Base-by-base conservation (phyloP, 2,329 filamentous ascomycete genomes). In the Verticillium albo-atrum region DNA sequence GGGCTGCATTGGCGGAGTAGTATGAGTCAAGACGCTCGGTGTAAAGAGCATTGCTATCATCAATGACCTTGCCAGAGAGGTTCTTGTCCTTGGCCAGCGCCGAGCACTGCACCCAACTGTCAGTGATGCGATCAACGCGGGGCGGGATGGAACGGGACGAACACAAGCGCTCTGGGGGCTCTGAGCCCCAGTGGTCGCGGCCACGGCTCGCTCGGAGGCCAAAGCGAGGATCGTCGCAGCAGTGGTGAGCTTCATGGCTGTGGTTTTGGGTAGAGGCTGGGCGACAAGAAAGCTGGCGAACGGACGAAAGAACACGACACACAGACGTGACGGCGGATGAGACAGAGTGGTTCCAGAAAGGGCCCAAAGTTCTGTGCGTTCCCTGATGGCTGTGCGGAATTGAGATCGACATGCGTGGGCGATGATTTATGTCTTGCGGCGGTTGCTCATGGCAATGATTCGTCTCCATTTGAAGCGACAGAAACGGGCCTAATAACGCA, bases 101-200 rank as follows among this genome's bases (percentile, higher is more conserved):
- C 23, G 60, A 59, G 52, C 69, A 71, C 69, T 70, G 26, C 10
- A 55, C 65, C 20, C 20, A 34, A 15, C 23, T 23, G 54, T 55
- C 54, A 56, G 34, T 10, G 25, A 28, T 26, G 3, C 23, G 51
- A 30, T 53, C 26, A 26, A 17, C 23, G 15, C 17, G 15, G 27
- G 23, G n/a, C 52, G 28, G 10, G 10, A 50, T 62, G 34, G 25
- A 6, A 34, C 6, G n/a, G 15, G 25, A 58, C 58, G 28, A 47
- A 60, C 58, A 17, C 58, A 60, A 6, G 25, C 26, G 37, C 55
- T 52, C 25, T 57, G 58, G 15, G 55, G 58, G 47, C 56, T 57
- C 51, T 54, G 55, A 23, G 15, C 30, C 23, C 58, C 57, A 14
- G 55, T 34, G 5, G 51, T 26, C n/a, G 32, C 47, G 7, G 58